Evolutionary conservation across 1,139 yeast species (phyloP).

Genomic region (Blastobotrys raffinosifermentans): DNA sequence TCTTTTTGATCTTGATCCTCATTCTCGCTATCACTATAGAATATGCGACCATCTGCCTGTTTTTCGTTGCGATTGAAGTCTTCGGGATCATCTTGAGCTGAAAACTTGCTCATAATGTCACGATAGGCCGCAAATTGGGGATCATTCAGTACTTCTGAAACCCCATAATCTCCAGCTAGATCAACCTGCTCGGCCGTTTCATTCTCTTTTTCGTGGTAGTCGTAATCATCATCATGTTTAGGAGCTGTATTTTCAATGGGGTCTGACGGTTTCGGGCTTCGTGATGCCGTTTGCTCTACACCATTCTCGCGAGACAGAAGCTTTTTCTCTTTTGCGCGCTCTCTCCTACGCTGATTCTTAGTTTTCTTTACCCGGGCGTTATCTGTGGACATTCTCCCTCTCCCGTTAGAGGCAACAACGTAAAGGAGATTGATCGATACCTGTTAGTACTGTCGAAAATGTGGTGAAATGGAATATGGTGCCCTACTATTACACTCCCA

Average conservation of each 20-base stretch:
- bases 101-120: conserved; percentile 41
- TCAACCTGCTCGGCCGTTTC: conserved; percentile 12
- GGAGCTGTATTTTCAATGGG: conserved; percentile 4
- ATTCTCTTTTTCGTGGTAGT: conserved; percentile 8
- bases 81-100: conserved; percentile 21
- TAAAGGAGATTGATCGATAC: too few relatives aligned
- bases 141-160: conserved; percentile 28
- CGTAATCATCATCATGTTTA: conserved; percentile 5
- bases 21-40: conserved; percentile 33
- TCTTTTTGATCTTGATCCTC: conserved; percentile 22
- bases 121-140: conserved; percentile 42
- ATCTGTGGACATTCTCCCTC: too few relatives aligned
- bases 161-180: conserved; percentile 5
- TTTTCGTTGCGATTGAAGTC: conserved; percentile 9
- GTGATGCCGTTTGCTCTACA: too few relatives aligned
- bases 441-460: too few relatives aligned
- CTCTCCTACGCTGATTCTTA: conserved; percentile 54
- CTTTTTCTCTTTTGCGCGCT: conserved; percentile 49
- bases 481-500: too few relatives aligned
- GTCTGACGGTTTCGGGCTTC: conserved; percentile 8
- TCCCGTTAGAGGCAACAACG: too few relatives aligned
- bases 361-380: conserved; percentile 18
- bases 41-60: conserved; percentile 26
- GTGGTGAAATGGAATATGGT: too few relatives aligned
- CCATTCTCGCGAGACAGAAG: too few relatives aligned